A percentile compares a stretch with the other conserved stretches of the same genome.
phyloP scores from a whole-genome alignment of 176 grass and related monocot genomes.

The Musa beccarii region DNA sequence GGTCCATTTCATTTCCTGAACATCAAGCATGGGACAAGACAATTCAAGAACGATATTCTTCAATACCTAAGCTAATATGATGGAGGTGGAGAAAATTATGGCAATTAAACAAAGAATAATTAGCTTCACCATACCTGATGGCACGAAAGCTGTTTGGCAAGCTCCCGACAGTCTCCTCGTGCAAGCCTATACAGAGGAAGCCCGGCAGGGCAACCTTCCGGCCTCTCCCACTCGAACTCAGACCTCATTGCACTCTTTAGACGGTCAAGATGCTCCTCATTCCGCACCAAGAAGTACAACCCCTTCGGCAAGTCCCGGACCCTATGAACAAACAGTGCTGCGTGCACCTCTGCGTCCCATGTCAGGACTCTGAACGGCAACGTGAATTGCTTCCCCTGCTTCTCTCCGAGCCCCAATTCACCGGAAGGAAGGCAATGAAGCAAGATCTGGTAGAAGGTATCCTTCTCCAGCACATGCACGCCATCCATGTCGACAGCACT shows the following conservation, averaged over 20 bases:
- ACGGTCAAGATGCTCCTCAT: constrained; percentile 61
- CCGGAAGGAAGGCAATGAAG: constrained; percentile 80
- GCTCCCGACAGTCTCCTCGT: constrained; percentile 53
- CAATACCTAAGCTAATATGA: background rate
- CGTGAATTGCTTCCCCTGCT: constrained; percentile 48
- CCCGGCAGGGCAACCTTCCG: constrained; percentile 56
- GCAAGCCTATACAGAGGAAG: constrained; percentile 68
- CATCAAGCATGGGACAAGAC: background rate
- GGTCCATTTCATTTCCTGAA: too few species aligned
- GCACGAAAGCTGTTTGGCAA: constrained; percentile 80
- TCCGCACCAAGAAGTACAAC: constrained; percentile 82
- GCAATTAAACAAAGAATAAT: background rate
- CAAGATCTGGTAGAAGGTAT: constrained; percentile 75
- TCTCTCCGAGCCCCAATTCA: constrained; percentile 27
- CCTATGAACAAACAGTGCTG: constrained; percentile 64
- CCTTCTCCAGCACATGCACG: constrained; percentile 47
- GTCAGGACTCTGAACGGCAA: constrained; percentile 63
- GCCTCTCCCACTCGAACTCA: constrained; percentile 64
- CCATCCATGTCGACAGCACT: constrained; percentile 82
- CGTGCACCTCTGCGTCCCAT: constrained; percentile 87
- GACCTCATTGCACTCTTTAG: constrained; percentile 48
- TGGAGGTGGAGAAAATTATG: background rate
- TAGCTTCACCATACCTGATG: constrained; percentile 44
- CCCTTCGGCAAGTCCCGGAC: constrained; percentile 53
- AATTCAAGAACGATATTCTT: background rate